Percentiles rank a stretch among this genome's conserved stretches.
phyloP scores from a whole-genome alignment of 768 basidiomycete species.

The Symmetrospora coprosmae region DNA sequence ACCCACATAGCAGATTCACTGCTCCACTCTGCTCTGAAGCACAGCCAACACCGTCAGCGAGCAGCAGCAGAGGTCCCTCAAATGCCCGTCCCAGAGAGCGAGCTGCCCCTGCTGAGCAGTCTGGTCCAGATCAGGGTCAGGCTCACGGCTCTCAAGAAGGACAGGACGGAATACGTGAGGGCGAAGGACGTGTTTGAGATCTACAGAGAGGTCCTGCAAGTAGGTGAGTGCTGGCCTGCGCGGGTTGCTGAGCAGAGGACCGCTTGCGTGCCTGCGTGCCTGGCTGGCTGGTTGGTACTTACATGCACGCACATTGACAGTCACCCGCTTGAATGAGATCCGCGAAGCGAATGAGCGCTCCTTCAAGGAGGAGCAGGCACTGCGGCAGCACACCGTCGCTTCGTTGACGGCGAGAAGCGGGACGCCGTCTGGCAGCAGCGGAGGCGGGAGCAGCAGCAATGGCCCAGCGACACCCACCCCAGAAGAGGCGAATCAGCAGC shows the following conservation, averaged over 20 bases:
- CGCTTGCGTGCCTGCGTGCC: too few relatives aligned
- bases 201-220: conserved; percentile 83
- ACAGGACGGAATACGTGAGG: conserved; percentile 81
- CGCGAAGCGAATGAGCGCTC: conserved; percentile 29
- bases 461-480: background rate
- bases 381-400: background rate
- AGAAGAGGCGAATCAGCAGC: too few relatives aligned
- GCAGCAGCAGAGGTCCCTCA: too few relatives aligned
- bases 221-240: conserved; percentile 66
- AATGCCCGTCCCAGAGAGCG: background rate
- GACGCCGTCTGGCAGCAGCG: background rate
- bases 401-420: background rate
- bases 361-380: conserved; percentile 11
- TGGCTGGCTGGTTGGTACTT: too few relatives aligned
- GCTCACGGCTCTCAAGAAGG: conserved; percentile 83
- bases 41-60: too few relatives aligned
- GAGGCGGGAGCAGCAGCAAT: background rate
- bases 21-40: too few relatives aligned
- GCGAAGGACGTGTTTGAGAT: conserved; percentile 82
- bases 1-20: too few relatives aligned
- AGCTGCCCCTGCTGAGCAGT: background rate
- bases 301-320: background rate
- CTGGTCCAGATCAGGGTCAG: conserved; percentile 71
- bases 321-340: conserved; percentile 25
- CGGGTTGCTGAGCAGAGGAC: too few relatives aligned